Percentiles rank a stretch among this genome's conserved stretches.
Conservation (phyloP, 208 protist species). For the Trypanosoma grayi region DNA sequence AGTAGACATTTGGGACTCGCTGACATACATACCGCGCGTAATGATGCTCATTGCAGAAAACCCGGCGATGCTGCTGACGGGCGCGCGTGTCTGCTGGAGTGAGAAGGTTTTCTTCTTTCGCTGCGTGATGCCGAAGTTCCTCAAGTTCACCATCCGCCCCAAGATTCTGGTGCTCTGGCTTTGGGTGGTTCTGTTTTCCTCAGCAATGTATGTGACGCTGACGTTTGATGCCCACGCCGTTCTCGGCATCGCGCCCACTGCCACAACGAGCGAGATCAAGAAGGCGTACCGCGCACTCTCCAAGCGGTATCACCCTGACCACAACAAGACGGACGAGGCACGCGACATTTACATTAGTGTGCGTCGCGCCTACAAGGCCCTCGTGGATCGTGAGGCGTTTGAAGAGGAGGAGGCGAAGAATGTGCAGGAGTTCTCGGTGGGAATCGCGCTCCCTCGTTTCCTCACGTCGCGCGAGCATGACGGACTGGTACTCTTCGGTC, state of each 20-base stretch:
- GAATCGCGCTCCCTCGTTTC: constrained; percentile 85
- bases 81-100: constrained; percentile 60
- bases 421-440: constrained; percentile 73
- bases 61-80: constrained; percentile 50
- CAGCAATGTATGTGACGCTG: constrained; percentile 83
- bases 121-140: constrained; percentile 79
- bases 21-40: constrained; percentile 62
- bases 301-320: constrained; percentile 88
- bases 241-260: constrained; percentile 49
- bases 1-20: constrained; percentile 56
- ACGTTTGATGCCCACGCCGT: constrained; percentile 88
- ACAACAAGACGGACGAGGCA: constrained; percentile 86
- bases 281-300: constrained; percentile 82
- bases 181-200: constrained; percentile 85
- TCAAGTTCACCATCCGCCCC: constrained; percentile 82
- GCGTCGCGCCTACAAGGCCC: constrained; percentile 89
- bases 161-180: constrained; percentile 76
- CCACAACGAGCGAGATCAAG: constrained; percentile 83
- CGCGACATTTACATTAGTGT: constrained; percentile 86
- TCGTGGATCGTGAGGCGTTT: constrained; percentile 90
- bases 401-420: constrained; percentile 85
- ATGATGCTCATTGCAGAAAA: constrained; percentile 34
- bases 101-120: constrained; percentile 83
- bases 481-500: constrained; percentile 82
- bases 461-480: constrained; percentile 86